Evolutionary conservation across 2,329 filamentous ascomycete genomes (phyloP).

Genomic region (Xylariales sp.): DNA sequence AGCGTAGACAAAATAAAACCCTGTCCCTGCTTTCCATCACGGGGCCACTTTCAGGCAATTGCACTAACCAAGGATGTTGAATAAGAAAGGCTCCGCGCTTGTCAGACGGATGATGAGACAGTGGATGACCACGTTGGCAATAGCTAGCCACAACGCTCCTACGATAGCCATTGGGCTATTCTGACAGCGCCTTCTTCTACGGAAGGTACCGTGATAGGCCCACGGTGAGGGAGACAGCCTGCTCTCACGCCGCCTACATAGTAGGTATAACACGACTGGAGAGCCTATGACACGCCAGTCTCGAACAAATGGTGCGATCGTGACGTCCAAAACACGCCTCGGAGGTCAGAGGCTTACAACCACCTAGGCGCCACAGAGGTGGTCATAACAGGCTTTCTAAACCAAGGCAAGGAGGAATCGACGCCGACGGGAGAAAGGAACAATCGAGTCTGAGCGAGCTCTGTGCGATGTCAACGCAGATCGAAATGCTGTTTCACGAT

Average conservation of each 20-base stretch:
- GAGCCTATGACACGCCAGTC: background rate
- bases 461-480: constrained; percentile 12
- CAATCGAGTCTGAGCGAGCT: background rate
- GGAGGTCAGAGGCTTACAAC: background rate
- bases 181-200: constrained; percentile 1
- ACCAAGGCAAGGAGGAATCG: constrained; percentile 10
- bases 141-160: background rate
- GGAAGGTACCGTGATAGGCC: constrained; percentile 1
- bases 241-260: background rate
- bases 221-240: background rate
- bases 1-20: background rate
- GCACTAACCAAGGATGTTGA: constrained; percentile 6
- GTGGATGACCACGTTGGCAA: constrained; percentile 5
- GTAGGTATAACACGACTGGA: background rate
- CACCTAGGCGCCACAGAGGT: background rate
- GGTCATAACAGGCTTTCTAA: background rate
- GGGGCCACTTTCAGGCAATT: background rate
- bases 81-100: background rate
- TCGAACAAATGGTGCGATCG: background rate
- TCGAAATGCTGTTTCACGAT: constrained; percentile 8
- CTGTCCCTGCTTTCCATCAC: background rate
- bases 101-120: constrained; percentile 16
- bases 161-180: background rate
- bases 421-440: constrained; percentile 16
- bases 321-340: background rate